Percentiles rank a stretch among this genome's conserved stretches.
Evolutionary conservation across 768 basidiomycete genomes (phyloP).

Genomic region (Xanthoconium stramineum): DNA sequence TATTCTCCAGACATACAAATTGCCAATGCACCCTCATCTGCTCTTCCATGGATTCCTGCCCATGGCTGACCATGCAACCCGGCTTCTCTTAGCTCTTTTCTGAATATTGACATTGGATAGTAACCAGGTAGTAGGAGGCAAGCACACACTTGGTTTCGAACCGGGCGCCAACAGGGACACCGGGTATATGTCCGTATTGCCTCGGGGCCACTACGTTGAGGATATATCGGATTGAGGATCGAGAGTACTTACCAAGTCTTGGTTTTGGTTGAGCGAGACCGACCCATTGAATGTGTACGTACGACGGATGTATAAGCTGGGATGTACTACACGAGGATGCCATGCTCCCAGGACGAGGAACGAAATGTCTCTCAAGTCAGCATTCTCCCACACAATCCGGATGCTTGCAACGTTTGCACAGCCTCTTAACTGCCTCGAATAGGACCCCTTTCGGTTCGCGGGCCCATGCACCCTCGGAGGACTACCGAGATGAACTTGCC

Average conservation of each 20-base stretch:
- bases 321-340: too few species aligned
- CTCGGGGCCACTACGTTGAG: constrained; percentile 10
- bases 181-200: constrained; percentile 31
- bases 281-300: constrained; percentile 6
- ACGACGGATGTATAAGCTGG: too few species aligned
- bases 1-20: constrained; percentile 42
- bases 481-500: too few species aligned
- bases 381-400: too few species aligned
- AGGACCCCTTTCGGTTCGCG: too few species aligned
- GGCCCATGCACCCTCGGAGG: too few species aligned
- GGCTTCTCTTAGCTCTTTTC: constrained; percentile 19
- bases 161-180: constrained; percentile 13
- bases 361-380: too few species aligned
- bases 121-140: background rate
- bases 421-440: too few species aligned
- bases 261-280: background rate
- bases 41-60: constrained; percentile 39
- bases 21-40: constrained; percentile 35
- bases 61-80: constrained; percentile 34
- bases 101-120: constrained; percentile 2
- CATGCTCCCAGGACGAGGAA: too few species aligned
- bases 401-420: too few species aligned
- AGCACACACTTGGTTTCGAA: constrained; percentile 23
- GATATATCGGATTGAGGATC: too few species aligned
- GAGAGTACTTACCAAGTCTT: constrained; percentile 18